These are phyloP conservation scores for Fusarium sp. DNA, from an alignment of 2,329 filamentous ascomycete genomes.

Conservation along the genomic window DNA sequence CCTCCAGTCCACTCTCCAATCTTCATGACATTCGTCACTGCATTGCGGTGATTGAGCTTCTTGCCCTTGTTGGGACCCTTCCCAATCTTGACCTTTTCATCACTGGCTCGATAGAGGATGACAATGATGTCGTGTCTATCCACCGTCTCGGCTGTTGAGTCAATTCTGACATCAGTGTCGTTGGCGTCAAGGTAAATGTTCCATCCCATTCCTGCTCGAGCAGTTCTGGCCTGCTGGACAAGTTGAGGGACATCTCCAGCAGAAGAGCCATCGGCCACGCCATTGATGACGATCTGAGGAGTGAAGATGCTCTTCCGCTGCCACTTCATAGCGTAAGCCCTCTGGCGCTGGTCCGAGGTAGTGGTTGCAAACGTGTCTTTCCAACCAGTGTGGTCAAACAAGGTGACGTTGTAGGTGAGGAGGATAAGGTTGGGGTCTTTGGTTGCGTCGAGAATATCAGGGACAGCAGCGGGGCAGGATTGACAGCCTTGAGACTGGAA, in stretches of 20 bases:
- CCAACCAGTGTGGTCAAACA: slow-evolving; percentile 50
- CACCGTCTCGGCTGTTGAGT: background rate
- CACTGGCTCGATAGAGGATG: slow-evolving; percentile 11
- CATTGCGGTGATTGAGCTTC: slow-evolving; percentile 47
- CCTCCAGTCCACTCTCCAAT: slow-evolving; percentile 42
- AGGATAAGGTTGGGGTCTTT: slow-evolving; percentile 45
- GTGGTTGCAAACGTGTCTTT: slow-evolving; percentile 45
- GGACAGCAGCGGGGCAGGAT: slow-evolving; percentile 47
- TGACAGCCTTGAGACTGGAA: slow-evolving; percentile 50
- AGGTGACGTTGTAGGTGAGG: slow-evolving; percentile 48
- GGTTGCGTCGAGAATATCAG: slow-evolving; percentile 43
- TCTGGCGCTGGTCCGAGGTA: slow-evolving; percentile 47
- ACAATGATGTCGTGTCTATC: background rate
- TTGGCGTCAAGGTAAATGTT: background rate
- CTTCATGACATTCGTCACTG: slow-evolving; percentile 46
- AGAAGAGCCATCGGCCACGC: slow-evolving; percentile 13
- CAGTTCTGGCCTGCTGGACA: background rate
- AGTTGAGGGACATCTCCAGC: background rate
- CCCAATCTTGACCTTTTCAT: slow-evolving; percentile 44
- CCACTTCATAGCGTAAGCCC: slow-evolving; percentile 47
- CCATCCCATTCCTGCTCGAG: background rate
- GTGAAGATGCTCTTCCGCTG: slow-evolving; percentile 46
- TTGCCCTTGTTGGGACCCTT: slow-evolving; percentile 50
- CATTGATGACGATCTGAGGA: slow-evolving; percentile 46
- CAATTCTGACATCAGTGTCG: background rate